Conservation (phyloP, 129 eudicot genomes). For the Erigeron canadensis region DNA sequence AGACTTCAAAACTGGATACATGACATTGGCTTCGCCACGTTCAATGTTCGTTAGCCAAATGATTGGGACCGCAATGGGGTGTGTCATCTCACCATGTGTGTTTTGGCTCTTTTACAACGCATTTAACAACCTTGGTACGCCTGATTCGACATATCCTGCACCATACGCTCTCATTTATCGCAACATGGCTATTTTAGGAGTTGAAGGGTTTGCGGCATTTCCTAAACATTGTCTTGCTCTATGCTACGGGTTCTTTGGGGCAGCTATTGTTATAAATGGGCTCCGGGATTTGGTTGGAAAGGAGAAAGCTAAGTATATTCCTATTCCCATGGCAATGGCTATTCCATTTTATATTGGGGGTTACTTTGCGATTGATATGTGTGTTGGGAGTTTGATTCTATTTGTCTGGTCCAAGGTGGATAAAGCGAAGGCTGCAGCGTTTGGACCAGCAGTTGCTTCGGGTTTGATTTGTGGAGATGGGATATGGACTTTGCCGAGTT, state of each 20-base stretch:
- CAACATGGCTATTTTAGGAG: constrained; percentile 92
- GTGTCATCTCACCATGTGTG: constrained; percentile 88
- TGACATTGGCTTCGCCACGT: constrained; percentile 92
- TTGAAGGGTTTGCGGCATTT: constrained; percentile 77
- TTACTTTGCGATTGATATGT: constrained; percentile 90
- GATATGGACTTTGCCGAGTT: constrained; percentile 91
- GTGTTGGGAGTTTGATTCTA: constrained; percentile 83
- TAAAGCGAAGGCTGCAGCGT: constrained; percentile 80
- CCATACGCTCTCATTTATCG: constrained; percentile 78
- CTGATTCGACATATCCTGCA: constrained; percentile 70
- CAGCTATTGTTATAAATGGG: constrained; percentile 62
- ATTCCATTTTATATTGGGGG: constrained; percentile 87
- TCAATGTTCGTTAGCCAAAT: constrained; percentile 98
- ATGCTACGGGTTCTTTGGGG: constrained; percentile 67
- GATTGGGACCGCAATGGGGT: constrained; percentile 92
- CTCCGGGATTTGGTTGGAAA: constrained; percentile 63
- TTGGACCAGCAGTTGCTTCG: constrained; percentile 96
- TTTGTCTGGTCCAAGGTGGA: constrained; percentile 71
- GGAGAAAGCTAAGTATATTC: constrained; percentile 56
- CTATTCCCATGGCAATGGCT: constrained; percentile 99
- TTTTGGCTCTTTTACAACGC: constrained; percentile 96
- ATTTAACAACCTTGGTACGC: constrained; percentile 53
- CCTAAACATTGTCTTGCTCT: constrained; percentile 79
- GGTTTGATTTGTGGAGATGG: constrained; percentile 98
- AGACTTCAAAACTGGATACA: constrained; percentile 93